Evolutionary conservation across 768 basidiomycete genomes (phyloP), one percentile per base, ranked within the genome.

Genomic region (Leucocoprinus leucothites): DNA sequence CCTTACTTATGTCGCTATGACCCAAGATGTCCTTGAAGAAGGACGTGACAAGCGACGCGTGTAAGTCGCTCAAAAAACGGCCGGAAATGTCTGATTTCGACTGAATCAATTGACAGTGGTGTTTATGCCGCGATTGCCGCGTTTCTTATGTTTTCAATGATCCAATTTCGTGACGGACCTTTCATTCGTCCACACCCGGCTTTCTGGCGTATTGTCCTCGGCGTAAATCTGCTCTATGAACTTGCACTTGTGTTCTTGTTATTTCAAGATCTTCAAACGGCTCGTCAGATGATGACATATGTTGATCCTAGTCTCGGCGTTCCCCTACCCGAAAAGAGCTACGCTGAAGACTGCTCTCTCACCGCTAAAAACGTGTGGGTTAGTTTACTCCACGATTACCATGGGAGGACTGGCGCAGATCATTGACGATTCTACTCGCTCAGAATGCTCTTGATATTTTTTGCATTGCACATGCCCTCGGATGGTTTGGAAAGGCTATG

Each of bases 401-500:
- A n/a, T 7, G 9, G 40, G 28, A 35, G 11, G 35, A 40, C 48
- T 21, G 31, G 31, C 28, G 47, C 31, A 19, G 41, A 31, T 21
- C 14, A n/a, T n/a, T 38, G 38, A 35, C 49, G 24, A 26, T 48
- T 57, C 26, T 25, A 1, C 51, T 60, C 40, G 48, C 40, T 2
- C 59, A 92, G 88, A 80, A 87, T 63, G 88, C 91, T 3, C 67
- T 94, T 26, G 91, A 94, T 65, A 86, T 93, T 52, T 94, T 94
- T 66, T 93, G 91, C 63, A 61, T 94, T 16, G 91, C 91, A 25
- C 91, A 94, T 67, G 73, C 90, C 36, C 66, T 94, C 46, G 91
- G 91, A 4, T 94, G 91, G 91, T 94, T 91, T 66, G 91, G 91
- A 41, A 94, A 94, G 69, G 91, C 92, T 3, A 80, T 94, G 78